phyloP scores from a whole-genome alignment of 306 rosid genomes.

The Gleditsia sinensis region DNA sequence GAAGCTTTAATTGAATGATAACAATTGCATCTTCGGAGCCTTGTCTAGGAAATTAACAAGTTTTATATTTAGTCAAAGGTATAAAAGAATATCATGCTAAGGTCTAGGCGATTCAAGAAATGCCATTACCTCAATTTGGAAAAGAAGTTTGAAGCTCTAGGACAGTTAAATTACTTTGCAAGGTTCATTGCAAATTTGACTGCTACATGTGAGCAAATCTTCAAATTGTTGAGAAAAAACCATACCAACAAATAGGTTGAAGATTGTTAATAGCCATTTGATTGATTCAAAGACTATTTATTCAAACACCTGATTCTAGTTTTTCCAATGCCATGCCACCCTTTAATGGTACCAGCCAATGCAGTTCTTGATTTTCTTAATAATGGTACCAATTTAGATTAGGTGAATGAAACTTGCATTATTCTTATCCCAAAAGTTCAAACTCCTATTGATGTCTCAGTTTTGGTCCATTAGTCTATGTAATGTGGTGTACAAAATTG shows the following conservation, averaged over 20 bases:
- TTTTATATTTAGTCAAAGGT: not conserved
- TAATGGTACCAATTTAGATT: no score
- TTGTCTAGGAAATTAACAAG: not conserved
- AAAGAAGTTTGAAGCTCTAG: not conserved
- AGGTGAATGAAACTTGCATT: no score
- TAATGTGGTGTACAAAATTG: no score
- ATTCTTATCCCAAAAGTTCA: no score
- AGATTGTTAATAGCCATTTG: not conserved
- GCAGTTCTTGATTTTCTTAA: no score
- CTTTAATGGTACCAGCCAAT: not conserved
- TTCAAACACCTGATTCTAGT: not conserved
- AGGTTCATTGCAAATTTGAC: not conserved
- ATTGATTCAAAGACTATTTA: no score
- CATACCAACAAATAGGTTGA: not conserved
- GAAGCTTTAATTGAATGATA: no score
- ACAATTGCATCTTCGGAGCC: not conserved
- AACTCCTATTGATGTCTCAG: no score
- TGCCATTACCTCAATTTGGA: not conserved
- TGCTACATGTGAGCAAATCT: not conserved
- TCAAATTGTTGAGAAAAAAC: no score
- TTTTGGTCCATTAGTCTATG: no score
- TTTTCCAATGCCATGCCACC: not conserved
- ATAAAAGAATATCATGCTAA: not conserved
- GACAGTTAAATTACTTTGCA: not conserved
- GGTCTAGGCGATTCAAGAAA: not conserved